Evolutionary conservation across 2,329 filamentous ascomycete species (phyloP).

Genomic region (Hirsutella minnesotensis): DNA sequence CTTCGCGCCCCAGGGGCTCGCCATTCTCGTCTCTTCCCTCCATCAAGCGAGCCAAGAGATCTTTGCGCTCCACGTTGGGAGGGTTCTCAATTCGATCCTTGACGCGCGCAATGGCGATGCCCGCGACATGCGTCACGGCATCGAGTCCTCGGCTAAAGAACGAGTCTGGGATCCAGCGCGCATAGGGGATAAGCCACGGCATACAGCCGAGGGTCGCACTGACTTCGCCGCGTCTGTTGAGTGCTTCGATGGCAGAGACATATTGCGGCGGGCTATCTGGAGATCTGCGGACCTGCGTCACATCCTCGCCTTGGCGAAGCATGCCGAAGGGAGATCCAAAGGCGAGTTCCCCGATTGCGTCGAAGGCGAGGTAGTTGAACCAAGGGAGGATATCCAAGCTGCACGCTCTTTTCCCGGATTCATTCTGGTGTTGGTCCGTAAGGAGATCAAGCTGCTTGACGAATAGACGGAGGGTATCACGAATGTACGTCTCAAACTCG

Average conservation of each 20-base stretch:
- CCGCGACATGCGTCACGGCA: constrained; percentile 70
- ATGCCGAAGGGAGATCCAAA: constrained; percentile 49
- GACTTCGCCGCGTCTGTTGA: constrained; percentile 81
- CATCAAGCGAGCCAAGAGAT: constrained; percentile 74
- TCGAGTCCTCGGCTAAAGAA: constrained; percentile 68
- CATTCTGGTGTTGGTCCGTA: constrained; percentile 30
- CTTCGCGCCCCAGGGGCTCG: constrained; percentile 60
- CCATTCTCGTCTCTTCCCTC: constrained; percentile 75
- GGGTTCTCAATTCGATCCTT: constrained; percentile 59
- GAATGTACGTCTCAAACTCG: constrained; percentile 85
- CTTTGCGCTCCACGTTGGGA: constrained; percentile 55
- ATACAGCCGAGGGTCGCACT: constrained; percentile 67
- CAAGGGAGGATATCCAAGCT: constrained; percentile 64
- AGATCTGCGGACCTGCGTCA: constrained; percentile 58
- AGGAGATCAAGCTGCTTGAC: constrained; percentile 61
- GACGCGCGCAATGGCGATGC: constrained; percentile 78
- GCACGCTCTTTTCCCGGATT: constrained; percentile 48
- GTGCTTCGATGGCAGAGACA: constrained; percentile 71
- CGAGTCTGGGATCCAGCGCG: constrained; percentile 66
- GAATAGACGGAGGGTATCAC: constrained; percentile 64
- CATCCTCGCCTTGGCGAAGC: constrained; percentile 63
- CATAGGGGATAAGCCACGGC: constrained; percentile 66
- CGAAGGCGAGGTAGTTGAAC: constrained; percentile 49
- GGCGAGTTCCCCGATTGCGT: constrained; percentile 35
- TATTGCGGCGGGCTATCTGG: constrained; percentile 52